Evolutionary conservation across 148 eudicot genomes (phyloP).

Genomic region (Rhododendron henanense): DNA sequence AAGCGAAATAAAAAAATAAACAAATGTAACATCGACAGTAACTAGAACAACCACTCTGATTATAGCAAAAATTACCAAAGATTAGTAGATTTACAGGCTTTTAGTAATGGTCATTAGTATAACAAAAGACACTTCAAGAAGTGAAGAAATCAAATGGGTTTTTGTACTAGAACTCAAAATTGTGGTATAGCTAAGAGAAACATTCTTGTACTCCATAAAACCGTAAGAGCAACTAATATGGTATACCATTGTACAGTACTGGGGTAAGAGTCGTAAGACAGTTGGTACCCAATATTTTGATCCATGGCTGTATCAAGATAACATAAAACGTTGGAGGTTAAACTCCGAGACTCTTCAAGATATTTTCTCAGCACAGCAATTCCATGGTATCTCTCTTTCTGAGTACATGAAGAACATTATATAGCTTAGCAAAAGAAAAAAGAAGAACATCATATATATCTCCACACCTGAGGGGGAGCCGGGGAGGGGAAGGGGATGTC

Average conservation of each 20-base stretch:
- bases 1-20: background rate
- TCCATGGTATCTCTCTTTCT: no score
- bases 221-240: background rate
- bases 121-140: background rate
- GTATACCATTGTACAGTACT: background rate
- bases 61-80: background rate
- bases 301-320: background rate
- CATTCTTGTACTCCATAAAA: background rate
- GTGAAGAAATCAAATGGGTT: background rate
- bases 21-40: background rate
- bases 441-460: background rate
- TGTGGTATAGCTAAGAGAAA: background rate
- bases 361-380: background rate
- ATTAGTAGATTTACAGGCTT: background rate
- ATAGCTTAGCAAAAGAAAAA: no score
- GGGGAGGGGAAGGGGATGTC: background rate
- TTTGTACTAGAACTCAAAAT: background rate
- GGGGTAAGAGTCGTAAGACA: background rate
- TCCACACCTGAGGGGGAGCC: background rate
- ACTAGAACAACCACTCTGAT: background rate
- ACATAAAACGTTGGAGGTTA: background rate
- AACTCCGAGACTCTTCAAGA: background rate
- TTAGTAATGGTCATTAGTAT: background rate
- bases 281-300: background rate
- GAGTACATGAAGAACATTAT: background rate